Percentiles rank a stretch among this genome's conserved stretches.
Conservation (phyloP, 2,329 filamentous ascomycete genomes). For the Colletotrichum lupini region DNA sequence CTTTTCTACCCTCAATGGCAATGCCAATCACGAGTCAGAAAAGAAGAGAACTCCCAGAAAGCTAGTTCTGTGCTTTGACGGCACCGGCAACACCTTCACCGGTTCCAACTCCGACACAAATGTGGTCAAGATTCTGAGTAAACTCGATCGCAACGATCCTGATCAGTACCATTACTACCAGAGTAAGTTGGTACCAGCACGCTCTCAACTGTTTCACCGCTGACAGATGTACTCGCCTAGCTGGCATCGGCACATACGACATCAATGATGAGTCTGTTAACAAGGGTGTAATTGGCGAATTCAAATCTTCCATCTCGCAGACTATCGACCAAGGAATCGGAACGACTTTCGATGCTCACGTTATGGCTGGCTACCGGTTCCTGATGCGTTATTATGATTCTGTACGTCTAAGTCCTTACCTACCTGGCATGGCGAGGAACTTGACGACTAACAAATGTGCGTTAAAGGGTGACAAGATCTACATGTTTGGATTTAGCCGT, state of each 20-base stretch:
- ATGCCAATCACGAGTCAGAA: background rate
- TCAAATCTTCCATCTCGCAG: constrained; percentile 50
- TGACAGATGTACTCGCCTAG: constrained; percentile 37
- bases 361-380: constrained; percentile 64
- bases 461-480: constrained; percentile 58
- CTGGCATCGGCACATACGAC: constrained; percentile 63
- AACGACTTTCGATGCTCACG: constrained; percentile 61
- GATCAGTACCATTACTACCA: constrained; percentile 63
- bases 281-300: constrained; percentile 46
- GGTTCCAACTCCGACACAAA: constrained; percentile 63
- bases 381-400: constrained; percentile 63
- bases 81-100: constrained; percentile 58
- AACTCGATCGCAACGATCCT: constrained; percentile 56
- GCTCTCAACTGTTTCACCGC: background rate
- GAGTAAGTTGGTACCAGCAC: constrained; percentile 43
- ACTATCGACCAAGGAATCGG: constrained; percentile 56
- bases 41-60: constrained; percentile 43
- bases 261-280: constrained; percentile 55
- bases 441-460: background rate
- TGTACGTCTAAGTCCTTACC: constrained; percentile 39
- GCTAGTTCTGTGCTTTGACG: constrained; percentile 60
- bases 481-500: constrained; percentile 65
- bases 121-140: constrained; percentile 61
- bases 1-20: background rate
- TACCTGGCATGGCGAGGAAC: too few species aligned